Evolutionary conservation across 768 basidiomycete species (phyloP).

Genomic region (Pleurotus tuoliensis): DNA sequence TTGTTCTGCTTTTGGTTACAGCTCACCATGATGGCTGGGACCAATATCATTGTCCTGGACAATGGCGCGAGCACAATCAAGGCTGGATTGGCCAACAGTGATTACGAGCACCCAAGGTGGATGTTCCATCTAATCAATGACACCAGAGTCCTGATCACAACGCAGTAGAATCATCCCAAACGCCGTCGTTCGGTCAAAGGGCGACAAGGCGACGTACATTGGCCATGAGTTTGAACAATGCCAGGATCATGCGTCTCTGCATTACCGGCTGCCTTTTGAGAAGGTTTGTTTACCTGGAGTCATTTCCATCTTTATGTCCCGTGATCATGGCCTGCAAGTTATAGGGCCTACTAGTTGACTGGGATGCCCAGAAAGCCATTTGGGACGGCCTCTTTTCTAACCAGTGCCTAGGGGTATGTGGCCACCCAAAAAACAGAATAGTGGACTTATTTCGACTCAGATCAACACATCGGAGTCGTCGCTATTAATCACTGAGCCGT

Average conservation of each 20-base stretch:
- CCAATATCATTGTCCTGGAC: constrained; percentile 65
- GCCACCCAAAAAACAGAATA: no score
- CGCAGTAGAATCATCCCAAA: constrained; percentile 65
- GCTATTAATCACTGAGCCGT: constrained; percentile 88
- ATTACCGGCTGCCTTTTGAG: constrained; percentile 84
- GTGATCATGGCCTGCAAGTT: constrained; percentile 7
- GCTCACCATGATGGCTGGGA: constrained; percentile 7
- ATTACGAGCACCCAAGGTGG: constrained; percentile 25
- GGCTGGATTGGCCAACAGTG: constrained; percentile 46
- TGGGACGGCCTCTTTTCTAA: constrained; percentile 90
- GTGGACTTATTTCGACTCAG: constrained; percentile 31
- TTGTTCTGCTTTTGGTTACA: constrained; percentile 7
- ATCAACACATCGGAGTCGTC: constrained; percentile 69
- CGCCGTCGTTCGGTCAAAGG: constrained; percentile 80
- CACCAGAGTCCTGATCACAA: no score
- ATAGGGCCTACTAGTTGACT: constrained; percentile 90
- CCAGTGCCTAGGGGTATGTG: constrained; percentile 59
- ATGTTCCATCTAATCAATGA: constrained; percentile 10
- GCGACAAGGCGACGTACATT: constrained; percentile 77
- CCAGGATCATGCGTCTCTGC: constrained; percentile 74
- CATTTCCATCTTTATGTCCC: constrained; percentile 5
- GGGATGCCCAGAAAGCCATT: constrained; percentile 92
- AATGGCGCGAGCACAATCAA: constrained; percentile 88
- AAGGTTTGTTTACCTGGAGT: constrained; percentile 47
- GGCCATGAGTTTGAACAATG: constrained; percentile 82